Base-by-base conservation (phyloP, 345 rosid genomes). In the Pistacia vera region DNA sequence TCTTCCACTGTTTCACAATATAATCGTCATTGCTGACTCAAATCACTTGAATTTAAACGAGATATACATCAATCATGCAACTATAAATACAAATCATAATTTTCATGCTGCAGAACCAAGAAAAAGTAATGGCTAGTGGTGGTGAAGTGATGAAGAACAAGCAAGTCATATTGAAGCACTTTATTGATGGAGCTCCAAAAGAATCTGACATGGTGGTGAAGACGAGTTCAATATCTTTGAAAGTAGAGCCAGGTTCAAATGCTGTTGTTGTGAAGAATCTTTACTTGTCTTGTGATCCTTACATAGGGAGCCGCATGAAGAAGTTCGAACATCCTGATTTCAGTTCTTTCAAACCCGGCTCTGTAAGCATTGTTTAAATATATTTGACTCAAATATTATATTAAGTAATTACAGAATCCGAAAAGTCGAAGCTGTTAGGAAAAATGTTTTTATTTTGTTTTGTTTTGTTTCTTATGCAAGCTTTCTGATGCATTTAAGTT, bases 131-230 rank as follows among this genome's bases (percentile, higher is more conserved):
- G 71, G 71, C 57, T 7, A 44, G 54, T 5, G n/a, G 11, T 11
- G 1, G 3, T 44, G 71, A 67, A 25, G 57, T 67, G 18, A 38
- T 60, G 54, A 82, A 72, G 51, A 86, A 86, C 73, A 82, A 84
- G 68, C 86, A 84, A 33, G 83, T 86, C 75, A 44, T 85, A 4
- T 63, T 85, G 51, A 83, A 73, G 73, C 66, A 80, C 17, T 78
- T 70, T 48, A 78, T 75, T 10, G 25, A 2, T 1, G 81, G 83
- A 16, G 36, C 62, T 2, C 84, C 81, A 8, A 71, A 73, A 68
- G 86, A 85, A 52, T 70, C 81, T 30, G 82, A 82, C 58, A 70
- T 81, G 78, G 61, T 69, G 6, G 28, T 73, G 64, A 70, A 6
- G 2, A 38, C 30, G 10, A 48, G n/a, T 3, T 72, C 59, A n/a